Evolutionary conservation across 805 yeast genomes (phyloP).

Genomic region (Saccharomycopsis selenospora): DNA sequence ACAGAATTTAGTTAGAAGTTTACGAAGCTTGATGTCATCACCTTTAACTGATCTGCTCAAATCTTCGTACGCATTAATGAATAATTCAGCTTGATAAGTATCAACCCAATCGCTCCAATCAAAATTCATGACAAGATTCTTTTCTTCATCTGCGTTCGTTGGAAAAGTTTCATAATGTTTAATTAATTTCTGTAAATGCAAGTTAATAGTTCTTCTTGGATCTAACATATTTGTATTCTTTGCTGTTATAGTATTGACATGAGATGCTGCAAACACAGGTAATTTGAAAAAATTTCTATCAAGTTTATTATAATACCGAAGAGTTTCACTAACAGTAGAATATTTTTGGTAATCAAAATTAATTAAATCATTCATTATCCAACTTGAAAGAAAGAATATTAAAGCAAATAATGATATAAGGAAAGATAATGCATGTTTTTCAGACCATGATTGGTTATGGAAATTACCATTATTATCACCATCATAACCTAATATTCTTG

Average conservation of each 20-base stretch:
- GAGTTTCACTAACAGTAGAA: conserved; percentile 9
- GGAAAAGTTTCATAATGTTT: conserved; percentile 4
- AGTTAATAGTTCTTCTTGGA: conserved; percentile 14
- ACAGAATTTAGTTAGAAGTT: conserved; percentile 21
- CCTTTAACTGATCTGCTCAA: conserved; percentile 15
- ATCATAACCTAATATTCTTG: neutral
- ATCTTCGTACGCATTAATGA: conserved; percentile 26
- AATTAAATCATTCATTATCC: conserved; percentile 3
- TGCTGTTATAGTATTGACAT: conserved; percentile 1
- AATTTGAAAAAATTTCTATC: conserved; percentile 16
- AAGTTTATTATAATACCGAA: conserved; percentile 14
- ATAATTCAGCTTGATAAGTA: conserved; percentile 25
- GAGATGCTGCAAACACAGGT: conserved; percentile 17
- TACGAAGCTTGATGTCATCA: conserved; percentile 9
- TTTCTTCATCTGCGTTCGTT: neutral
- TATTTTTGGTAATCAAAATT: conserved; percentile 10
- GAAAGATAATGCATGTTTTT: neutral
- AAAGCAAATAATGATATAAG: conserved; percentile 4
- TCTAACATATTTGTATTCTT: conserved; percentile 8
- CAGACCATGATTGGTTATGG: neutral
- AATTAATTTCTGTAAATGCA: conserved; percentile 3
- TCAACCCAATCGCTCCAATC: conserved; percentile 33
- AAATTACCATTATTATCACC: neutral
- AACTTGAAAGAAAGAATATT: conserved; percentile 4
- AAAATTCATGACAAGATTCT: conserved; percentile 12